Conservation (phyloP, 306 rosid genomes). For the Psophocarpus tetragonolobus region DNA sequence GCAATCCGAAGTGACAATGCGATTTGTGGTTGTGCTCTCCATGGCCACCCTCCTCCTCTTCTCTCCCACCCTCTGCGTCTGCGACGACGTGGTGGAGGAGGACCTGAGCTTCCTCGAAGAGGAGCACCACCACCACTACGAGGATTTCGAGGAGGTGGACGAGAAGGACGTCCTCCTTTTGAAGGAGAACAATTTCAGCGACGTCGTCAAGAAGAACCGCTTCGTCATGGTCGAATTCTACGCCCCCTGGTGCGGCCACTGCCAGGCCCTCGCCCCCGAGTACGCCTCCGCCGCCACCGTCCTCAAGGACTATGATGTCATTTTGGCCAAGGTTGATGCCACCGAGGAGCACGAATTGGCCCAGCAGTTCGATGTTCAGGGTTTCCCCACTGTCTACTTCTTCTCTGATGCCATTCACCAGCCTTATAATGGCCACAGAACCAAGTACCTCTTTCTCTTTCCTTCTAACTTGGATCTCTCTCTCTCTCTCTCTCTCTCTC, state of each 20-base stretch:
- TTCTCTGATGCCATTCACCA: constrained; percentile 80
- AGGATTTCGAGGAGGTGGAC: no score
- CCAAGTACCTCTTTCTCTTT: constrained; percentile 51
- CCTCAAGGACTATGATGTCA: constrained; percentile 66
- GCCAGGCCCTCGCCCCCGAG: constrained; percentile 93
- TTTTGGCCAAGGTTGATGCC: constrained; percentile 86
- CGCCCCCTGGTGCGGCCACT: constrained; percentile 99
- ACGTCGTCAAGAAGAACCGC: constrained; percentile 53
- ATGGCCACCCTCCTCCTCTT: constrained; percentile 65
- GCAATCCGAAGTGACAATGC: constrained; percentile 57
- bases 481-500: not conserved
- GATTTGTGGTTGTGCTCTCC: constrained; percentile 49
- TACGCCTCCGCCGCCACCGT: constrained; percentile 92
- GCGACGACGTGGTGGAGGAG: constrained; percentile 67
- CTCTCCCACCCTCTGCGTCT: constrained; percentile 40
- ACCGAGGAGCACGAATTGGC: constrained; percentile 82
- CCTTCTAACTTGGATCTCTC: not conserved
- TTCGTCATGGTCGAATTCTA: constrained; percentile 94
- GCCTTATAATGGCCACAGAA: constrained; percentile 76
- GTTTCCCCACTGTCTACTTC: constrained; percentile 78
- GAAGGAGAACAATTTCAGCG: constrained; percentile 79
- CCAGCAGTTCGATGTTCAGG: constrained; percentile 83
- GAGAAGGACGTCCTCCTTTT: constrained; percentile 90
- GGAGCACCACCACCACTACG: no score
- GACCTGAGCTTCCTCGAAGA: no score